Percentiles rank a stretch among this genome's conserved stretches.
Conservation (phyloP, 192 early-diverging fungal genomes). For the Rhizophlyctis rosea region DNA sequence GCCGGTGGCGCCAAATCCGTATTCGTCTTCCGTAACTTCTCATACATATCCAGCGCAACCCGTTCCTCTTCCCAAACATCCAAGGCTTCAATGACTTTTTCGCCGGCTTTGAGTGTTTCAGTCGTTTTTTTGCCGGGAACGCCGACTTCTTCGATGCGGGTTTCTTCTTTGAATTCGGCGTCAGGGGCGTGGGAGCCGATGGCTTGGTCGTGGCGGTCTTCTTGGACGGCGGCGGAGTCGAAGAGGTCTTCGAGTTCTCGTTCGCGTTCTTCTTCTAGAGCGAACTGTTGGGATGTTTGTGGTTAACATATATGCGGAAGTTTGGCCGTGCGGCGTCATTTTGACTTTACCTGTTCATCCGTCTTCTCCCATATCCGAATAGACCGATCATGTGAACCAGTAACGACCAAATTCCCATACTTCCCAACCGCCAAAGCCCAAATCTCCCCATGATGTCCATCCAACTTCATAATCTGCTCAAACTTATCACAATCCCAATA, state of each 20-base stretch:
- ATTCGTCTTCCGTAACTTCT: slow-evolving; percentile 5
- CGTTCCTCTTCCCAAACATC: slow-evolving; percentile 85
- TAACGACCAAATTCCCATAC: slow-evolving; percentile 83
- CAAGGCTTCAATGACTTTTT: slow-evolving; percentile 88
- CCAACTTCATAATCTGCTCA: slow-evolving; percentile 89
- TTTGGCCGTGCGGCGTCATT: slow-evolving; percentile 13
- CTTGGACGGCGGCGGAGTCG: slow-evolving; percentile 63
- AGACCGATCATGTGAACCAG: slow-evolving; percentile 89
- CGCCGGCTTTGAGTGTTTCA: slow-evolving; percentile 95
- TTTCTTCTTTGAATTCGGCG: slow-evolving; percentile 15
- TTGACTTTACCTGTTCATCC: slow-evolving; percentile 93
- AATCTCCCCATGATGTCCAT: slow-evolving; percentile 90
- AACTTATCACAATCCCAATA: slow-evolving; percentile 98
- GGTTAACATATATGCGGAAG: too few relatives aligned
- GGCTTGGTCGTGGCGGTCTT: slow-evolving; percentile 29
- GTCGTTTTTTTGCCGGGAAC: slow-evolving; percentile 84
- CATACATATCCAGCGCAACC: slow-evolving; percentile 28
- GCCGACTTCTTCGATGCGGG: slow-evolving; percentile 52
- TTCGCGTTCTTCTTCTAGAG: slow-evolving; percentile 94
- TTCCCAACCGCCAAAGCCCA: slow-evolving; percentile 90
- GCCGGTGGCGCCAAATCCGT: slow-evolving; percentile 27
- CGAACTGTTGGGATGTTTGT: slow-evolving; percentile 66
- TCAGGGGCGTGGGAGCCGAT: slow-evolving; percentile 46
- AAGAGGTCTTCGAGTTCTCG: slow-evolving; percentile 88
- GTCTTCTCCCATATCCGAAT: slow-evolving; percentile 95